Base-by-base conservation (phyloP, 1,284 basidiomycete species). In the Ustilago hordei region DNA sequence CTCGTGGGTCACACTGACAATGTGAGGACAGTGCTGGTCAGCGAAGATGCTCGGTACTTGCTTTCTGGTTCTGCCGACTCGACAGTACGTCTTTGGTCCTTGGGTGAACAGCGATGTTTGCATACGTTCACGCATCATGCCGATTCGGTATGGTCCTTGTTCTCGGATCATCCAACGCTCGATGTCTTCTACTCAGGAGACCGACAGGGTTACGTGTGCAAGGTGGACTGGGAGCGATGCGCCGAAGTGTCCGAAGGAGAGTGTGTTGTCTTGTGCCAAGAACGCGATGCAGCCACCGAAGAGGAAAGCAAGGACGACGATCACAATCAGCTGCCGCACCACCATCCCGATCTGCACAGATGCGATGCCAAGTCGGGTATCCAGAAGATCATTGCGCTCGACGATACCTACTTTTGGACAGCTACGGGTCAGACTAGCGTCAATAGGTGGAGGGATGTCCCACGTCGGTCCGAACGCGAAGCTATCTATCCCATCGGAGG, bases 101-200 rank as follows among this genome's bases (percentile, higher is more conserved):
- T 98, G 12, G 92, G 93, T 23, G 89, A 90, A 11, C 95, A 98
- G 85, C 90, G 93, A 12, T 97, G 95, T 84, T 87, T 99, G 13
- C 95, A 99, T 83, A 99, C 96, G 1, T 99, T 98, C 87, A 93
- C 93, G 1, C 93, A 98, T 85, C 97, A 99, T 86, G 91, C 93
- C 15, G 94, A 95, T 67, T 95, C 94, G 17, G 95, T 99, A 38
- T 98, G 97, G 96, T 92, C 94, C 0, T 89, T 99, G 2, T 91
- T 91, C 84, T 96, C 95, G 3, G 89, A 91, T 0, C 94, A 98
- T 85, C 93, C 94, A 0, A 91, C 92, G 13, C 89, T 99, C 57
- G 93, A 96, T 84, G 89, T 91, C 1, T 99, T 99, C 88, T 98
- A 97, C 87, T 98, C 95, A 2, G 97, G 96, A 17, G 97, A 98